These are phyloP conservation scores for Limonium bicolor DNA, from an alignment of 148 eudicot species.

Conservation along the genomic window DNA sequence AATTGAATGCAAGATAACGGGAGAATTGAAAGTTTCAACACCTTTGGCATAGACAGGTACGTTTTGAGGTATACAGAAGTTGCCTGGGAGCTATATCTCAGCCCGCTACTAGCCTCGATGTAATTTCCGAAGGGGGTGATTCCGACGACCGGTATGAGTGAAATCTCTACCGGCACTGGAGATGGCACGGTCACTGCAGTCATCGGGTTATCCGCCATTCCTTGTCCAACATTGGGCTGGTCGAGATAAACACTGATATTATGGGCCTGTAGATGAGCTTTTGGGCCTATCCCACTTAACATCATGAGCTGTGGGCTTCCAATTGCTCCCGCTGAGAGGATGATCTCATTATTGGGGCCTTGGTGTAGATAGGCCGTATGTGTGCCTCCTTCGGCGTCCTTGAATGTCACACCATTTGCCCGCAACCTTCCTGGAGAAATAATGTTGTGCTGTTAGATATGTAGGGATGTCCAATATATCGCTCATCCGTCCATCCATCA, in stretches of 20 bases:
- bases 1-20: neutral
- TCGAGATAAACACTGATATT: slow-evolving; percentile 49
- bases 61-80: too few species aligned
- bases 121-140: slow-evolving; percentile 64
- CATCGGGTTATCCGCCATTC: slow-evolving; percentile 89
- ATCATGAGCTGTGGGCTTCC: slow-evolving; percentile 90
- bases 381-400: slow-evolving; percentile 34
- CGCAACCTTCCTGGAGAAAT: too few species aligned
- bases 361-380: slow-evolving; percentile 47
- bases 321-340: slow-evolving; percentile 66
- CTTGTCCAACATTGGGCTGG: slow-evolving; percentile 61
- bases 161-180: slow-evolving; percentile 65
- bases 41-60: too few species aligned
- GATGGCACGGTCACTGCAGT: slow-evolving; percentile 73
- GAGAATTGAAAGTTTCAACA: neutral
- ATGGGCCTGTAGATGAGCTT: slow-evolving; percentile 40
- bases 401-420: slow-evolving; percentile 58
- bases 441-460: too few species aligned
- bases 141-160: slow-evolving; percentile 75
- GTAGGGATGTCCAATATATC: too few species aligned
- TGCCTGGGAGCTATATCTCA: slow-evolving; percentile 35
- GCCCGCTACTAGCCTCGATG: slow-evolving; percentile 79
- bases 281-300: slow-evolving; percentile 84
- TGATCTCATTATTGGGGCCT: slow-evolving; percentile 46
- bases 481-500: too few species aligned